phyloP scores from a whole-genome alignment of 2,329 filamentous ascomycete genomes.

The Pleochaeta shiraiana region DNA sequence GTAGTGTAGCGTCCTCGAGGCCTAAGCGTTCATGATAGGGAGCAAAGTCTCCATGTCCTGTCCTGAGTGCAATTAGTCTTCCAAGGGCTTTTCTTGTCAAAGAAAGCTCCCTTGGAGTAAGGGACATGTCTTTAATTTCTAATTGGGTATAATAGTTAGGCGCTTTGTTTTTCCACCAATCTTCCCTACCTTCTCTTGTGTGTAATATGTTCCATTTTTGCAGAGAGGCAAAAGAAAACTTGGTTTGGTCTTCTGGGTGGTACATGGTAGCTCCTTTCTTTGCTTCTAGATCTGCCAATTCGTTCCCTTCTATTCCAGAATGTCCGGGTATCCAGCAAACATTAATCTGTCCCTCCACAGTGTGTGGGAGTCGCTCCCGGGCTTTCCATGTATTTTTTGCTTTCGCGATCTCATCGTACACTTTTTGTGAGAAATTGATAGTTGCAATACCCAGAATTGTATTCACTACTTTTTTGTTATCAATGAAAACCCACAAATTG shows the following conservation, averaged over 20 bases:
- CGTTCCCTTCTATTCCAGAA: neutral
- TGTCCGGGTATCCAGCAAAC: neutral
- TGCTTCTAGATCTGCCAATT: neutral
- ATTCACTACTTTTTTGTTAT: neutral
- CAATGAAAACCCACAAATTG: neutral
- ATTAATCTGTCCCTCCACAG: neutral
- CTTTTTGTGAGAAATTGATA: neutral
- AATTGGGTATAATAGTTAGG: neutral
- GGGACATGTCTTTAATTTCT: neutral
- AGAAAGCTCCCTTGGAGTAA: neutral
- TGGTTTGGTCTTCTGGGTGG: no score
- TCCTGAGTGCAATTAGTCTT: neutral
- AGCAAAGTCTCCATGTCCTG: neutral
- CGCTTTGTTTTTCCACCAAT: neutral
- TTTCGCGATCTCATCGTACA: neutral
- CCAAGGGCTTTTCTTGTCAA: neutral
- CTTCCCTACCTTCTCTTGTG: neutral
- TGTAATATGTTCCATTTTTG: neutral
- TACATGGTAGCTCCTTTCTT: no score
- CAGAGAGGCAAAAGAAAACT: neutral
- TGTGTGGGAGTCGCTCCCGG: neutral
- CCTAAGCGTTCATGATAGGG: neutral
- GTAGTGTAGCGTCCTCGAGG: neutral
- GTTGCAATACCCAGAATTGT: neutral
- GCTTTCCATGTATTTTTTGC: neutral